Percentiles rank a stretch among this genome's conserved stretches.
Conservation (phyloP, 2,329 filamentous ascomycete species). For the Hymenoscyphus infarciens region DNA sequence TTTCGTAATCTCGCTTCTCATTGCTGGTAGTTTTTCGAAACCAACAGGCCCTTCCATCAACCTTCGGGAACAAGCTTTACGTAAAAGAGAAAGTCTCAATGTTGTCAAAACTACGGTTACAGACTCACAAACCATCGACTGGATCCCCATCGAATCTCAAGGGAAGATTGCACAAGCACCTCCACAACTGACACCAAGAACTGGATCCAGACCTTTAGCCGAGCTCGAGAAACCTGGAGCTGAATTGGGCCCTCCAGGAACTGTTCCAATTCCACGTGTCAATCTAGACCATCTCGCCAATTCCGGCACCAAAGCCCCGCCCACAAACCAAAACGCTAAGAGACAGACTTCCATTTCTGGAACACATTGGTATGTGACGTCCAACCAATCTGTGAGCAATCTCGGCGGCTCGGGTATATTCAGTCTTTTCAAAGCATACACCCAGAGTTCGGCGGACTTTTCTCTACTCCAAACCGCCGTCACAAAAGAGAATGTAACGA, state of each 20-base stretch:
- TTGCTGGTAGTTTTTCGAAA: neutral
- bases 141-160: slow-evolving; percentile 18
- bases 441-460: slow-evolving; percentile 15
- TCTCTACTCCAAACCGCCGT: slow-evolving; percentile 20
- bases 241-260: slow-evolving; percentile 17
- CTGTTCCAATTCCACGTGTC: slow-evolving; percentile 17
- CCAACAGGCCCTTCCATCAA: neutral
- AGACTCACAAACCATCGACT: slow-evolving; percentile 18
- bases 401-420: slow-evolving; percentile 18
- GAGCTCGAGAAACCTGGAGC: slow-evolving; percentile 13
- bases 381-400: slow-evolving; percentile 12
- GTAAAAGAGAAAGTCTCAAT: slow-evolving; percentile 11
- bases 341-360: slow-evolving; percentile 9
- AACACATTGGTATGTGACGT: slow-evolving; percentile 17
- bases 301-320: neutral
- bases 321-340: neutral
- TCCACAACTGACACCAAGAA: slow-evolving; percentile 6
- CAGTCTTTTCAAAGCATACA: slow-evolving; percentile 17
- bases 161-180: slow-evolving; percentile 17
- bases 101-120: slow-evolving; percentile 16
- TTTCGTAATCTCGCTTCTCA: neutral
- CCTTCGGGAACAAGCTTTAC: slow-evolving; percentile 9
- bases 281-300: slow-evolving; percentile 1
- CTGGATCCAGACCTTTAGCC: slow-evolving; percentile 5
- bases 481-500: slow-evolving; percentile 6